These are phyloP conservation scores for Aspergillus heteromorphus DNA, from an alignment of 495 filamentous ascomycete species.

Conservation along the genomic window DNA sequence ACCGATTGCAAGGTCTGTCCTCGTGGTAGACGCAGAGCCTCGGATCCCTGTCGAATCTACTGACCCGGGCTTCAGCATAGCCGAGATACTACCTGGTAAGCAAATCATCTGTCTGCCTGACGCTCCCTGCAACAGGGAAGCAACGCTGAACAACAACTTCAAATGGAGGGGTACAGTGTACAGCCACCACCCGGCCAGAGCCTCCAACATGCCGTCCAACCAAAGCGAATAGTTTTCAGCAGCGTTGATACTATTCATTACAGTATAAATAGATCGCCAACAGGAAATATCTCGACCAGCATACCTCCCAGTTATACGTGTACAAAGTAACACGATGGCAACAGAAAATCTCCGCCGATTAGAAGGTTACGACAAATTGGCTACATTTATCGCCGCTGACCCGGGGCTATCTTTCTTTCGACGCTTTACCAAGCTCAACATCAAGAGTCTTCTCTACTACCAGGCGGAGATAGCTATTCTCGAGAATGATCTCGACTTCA, in stretches of 20 bases:
- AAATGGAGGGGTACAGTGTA: background rate
- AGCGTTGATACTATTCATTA: background rate
- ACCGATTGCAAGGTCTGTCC: background rate
- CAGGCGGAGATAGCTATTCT: conserved; percentile 28
- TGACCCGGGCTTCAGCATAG: background rate
- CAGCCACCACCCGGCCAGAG: background rate
- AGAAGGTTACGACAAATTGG: conserved; percentile 12
- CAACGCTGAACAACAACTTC: background rate
- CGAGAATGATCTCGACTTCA: conserved; percentile 18
- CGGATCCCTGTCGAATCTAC: background rate
- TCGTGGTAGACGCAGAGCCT: background rate
- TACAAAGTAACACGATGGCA: too few species aligned
- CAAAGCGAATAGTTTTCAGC: background rate
- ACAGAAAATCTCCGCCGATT: background rate
- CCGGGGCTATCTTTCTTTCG: conserved; percentile 20
- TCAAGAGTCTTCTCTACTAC: conserved; percentile 29
- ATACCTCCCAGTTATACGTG: background rate
- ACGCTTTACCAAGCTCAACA: conserved; percentile 26
- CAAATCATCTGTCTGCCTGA: background rate
- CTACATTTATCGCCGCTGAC: conserved; percentile 10
- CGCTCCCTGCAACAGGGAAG: background rate
- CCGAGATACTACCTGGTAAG: background rate
- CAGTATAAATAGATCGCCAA: background rate
- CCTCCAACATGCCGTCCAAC: too few species aligned
- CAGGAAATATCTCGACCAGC: background rate